Base-by-base conservation (phyloP, 2,329 filamentous ascomycete species). In the Beauveria scarabaeidicola region DNA sequence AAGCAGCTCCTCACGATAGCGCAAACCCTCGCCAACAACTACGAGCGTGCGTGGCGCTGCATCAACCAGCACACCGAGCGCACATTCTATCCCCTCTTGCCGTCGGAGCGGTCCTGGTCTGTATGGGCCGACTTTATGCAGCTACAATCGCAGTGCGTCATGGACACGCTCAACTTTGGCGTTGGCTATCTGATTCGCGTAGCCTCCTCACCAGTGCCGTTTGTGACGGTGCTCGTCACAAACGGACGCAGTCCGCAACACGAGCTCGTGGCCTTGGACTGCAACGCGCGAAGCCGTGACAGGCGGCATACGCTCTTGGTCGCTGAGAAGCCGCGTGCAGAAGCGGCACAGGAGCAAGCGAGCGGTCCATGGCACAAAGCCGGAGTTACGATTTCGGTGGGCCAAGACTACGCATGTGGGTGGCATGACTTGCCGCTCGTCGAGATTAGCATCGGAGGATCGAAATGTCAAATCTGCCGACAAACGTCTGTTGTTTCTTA, bases 101-200 rank as follows among this genome's bases (percentile, higher is more conserved):
- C 8, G 41, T 36, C 52, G 25, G 52, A 44, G 29, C 23, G 40
- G 13, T 55, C 32, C 13, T 11, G 3, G 23, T 6, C 5, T 13
- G 41, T 55, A 5, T 55, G 52, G 52, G 52, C 52, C 2, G 52
- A 55, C n/a, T 46, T 44, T 27, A 55, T 55, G 41, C 52, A 55
- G 41, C 52, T 55, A 2, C 52, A 55, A 3, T 44, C 52, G 19
- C 52, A 23, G 41, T 55, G 17, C 40, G 52, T 55, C 52, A 55
- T 55, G 52, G 52, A 55, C 25, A n/a, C 27, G 25, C 52, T 55
- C 40, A 55, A 46, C 41, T 55, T 55, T 55, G 52, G 52, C 21
- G 21, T 44, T 46, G 52, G 23, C 11, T 32, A 46, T 36, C 40
- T 55, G 1, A 11, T 55, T 41, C 38, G 41, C 17, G 40, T 55